Conservation (phyloP, 176 grass and related monocot species). For the Olyra latifolia region DNA sequence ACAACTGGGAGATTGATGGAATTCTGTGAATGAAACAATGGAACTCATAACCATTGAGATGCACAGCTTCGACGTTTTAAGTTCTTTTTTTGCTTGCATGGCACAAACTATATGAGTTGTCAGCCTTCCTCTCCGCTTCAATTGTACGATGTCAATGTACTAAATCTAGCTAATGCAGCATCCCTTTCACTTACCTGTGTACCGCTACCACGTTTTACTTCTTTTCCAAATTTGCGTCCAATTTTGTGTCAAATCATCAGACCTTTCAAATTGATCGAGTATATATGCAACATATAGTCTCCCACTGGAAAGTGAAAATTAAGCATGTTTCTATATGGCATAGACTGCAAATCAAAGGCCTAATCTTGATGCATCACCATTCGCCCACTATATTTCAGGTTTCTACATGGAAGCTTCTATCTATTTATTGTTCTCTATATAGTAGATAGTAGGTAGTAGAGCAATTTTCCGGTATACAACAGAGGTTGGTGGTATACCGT, state of each 20-base stretch:
- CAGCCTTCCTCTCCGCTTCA: conserved; percentile 9
- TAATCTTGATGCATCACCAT: neutral
- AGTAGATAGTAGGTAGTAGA: no score
- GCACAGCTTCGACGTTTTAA: conserved; percentile 10
- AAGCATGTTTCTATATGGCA: neutral
- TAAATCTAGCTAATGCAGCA: conserved; percentile 29
- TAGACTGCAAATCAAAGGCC: neutral
- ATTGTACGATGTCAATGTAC: conserved; percentile 18
- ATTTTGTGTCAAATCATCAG: neutral
- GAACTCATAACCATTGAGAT: conserved; percentile 15
- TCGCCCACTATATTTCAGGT: neutral
- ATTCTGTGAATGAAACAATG: conserved; percentile 50
- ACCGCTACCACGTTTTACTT: neutral
- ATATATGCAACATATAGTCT: neutral
- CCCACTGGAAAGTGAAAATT: neutral
- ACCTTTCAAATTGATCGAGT: neutral
- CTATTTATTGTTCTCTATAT: neutral
- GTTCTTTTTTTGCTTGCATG: conserved; percentile 33
- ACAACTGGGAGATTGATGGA: conserved; percentile 66
- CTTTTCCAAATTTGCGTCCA: neutral
- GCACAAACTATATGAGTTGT: conserved; percentile 33
- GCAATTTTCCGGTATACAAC: no score
- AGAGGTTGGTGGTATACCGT: no score
- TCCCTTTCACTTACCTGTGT: neutral
- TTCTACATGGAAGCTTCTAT: neutral